Percentiles rank a stretch among this genome's conserved stretches.
Evolutionary conservation across 805 yeast species (phyloP).

Genomic region (Candida chilensis): DNA sequence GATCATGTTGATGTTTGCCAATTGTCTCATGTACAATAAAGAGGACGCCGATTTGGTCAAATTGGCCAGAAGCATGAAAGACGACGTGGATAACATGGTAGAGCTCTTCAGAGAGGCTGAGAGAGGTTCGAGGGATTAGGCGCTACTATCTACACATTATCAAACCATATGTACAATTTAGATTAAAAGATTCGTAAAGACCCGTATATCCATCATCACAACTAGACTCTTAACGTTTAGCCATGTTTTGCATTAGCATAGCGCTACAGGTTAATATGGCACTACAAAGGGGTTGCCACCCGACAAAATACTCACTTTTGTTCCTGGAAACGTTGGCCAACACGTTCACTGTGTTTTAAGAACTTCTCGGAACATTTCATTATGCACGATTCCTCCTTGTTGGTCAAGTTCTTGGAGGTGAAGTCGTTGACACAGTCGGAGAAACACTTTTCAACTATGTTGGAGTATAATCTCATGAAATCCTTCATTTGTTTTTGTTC

Average conservation of each 20-base stretch:
- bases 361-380: constrained; percentile 94
- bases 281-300: background rate
- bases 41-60: constrained; percentile 50
- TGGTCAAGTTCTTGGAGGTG: constrained; percentile 81
- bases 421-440: constrained; percentile 97
- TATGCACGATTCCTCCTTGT: constrained; percentile 81
- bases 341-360: constrained; percentile 96
- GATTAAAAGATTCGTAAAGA: too few species aligned
- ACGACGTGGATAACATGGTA: constrained; percentile 49
- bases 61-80: constrained; percentile 64
- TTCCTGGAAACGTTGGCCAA: constrained; percentile 98
- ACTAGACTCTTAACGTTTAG: background rate
- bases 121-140: too few species aligned
- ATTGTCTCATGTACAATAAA: constrained; percentile 76
- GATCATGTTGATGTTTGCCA: constrained; percentile 70
- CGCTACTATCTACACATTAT: too few species aligned
- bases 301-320: constrained; percentile 44
- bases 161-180: too few species aligned
- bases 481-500: constrained; percentile 98
- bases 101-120: constrained; percentile 53
- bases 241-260: constrained; percentile 62
- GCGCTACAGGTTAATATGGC: constrained; percentile 19
- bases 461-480: constrained; percentile 94
- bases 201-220: background rate
- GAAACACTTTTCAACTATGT: constrained; percentile 94